Conservation (phyloP, 2,329 filamentous ascomycete species). For the Aspergillus clavatus region DNA sequence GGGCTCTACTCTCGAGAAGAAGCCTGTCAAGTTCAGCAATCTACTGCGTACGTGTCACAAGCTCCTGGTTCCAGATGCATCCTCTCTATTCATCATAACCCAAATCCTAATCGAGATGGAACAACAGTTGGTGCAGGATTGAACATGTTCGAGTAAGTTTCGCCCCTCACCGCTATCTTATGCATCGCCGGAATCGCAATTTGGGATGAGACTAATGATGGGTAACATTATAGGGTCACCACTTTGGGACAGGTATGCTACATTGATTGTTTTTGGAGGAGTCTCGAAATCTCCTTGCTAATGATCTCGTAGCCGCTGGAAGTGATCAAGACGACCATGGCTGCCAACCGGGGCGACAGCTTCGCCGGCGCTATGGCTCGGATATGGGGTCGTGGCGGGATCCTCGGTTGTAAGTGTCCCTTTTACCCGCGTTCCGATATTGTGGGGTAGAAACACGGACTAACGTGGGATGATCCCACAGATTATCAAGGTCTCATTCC, state of each 20-base stretch:
- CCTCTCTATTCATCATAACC: too few relatives aligned
- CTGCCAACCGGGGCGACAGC: slow-evolving; percentile 86
- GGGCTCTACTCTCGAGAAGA: slow-evolving; percentile 77
- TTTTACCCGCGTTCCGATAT: slow-evolving; percentile 9
- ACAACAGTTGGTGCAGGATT: slow-evolving; percentile 72
- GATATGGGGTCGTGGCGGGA: slow-evolving; percentile 91
- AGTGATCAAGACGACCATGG: slow-evolving; percentile 99
- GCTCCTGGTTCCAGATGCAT: neutral
- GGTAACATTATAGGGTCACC: slow-evolving; percentile 55
- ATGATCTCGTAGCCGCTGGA: slow-evolving; percentile 79
- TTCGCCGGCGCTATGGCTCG: slow-evolving; percentile 75
- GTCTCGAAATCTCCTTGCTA: slow-evolving; percentile 25
- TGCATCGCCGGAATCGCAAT: neutral
- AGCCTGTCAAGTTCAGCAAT: slow-evolving; percentile 99
- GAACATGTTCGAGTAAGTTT: slow-evolving; percentile 82
- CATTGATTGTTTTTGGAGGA: neutral
- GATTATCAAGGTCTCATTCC: slow-evolving; percentile 99
- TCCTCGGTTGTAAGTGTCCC: slow-evolving; percentile 74
- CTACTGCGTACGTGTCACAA: slow-evolving; percentile 60
- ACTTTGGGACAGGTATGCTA: slow-evolving; percentile 59
- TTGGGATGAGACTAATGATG: slow-evolving; percentile 11
- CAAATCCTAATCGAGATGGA: slow-evolving; percentile 21
- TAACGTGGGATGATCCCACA: slow-evolving; percentile 36
- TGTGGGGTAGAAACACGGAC: slow-evolving; percentile 11
- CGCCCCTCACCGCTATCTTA: neutral